Evolutionary conservation across 1,284 basidiomycete species (phyloP).

Genomic region (Mycena sp.): DNA sequence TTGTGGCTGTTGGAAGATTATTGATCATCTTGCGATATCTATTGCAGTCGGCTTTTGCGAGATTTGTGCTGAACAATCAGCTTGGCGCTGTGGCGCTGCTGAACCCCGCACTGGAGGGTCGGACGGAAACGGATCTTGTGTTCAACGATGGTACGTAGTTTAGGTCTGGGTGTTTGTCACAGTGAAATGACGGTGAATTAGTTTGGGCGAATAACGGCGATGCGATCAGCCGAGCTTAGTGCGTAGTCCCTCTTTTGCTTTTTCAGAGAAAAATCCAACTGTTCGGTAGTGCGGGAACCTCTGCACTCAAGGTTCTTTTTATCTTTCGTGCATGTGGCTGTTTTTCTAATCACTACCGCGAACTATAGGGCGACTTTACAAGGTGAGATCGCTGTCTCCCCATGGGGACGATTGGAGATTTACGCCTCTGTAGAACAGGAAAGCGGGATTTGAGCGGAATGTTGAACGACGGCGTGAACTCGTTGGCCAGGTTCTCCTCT

Average conservation of each 20-base stretch:
- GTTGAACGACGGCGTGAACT: constrained; percentile 94
- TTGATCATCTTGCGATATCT: background rate
- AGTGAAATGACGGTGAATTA: constrained; percentile 40
- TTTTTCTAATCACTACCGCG: background rate
- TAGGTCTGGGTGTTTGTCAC: background rate
- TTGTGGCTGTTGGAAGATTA: background rate
- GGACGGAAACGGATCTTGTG: constrained; percentile 75
- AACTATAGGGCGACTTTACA: constrained; percentile 87
- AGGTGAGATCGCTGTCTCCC: constrained; percentile 53
- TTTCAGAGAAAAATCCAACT: constrained; percentile 11
- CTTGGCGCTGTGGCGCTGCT: constrained; percentile 82
- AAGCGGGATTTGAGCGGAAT: constrained; percentile 92
- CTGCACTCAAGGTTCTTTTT: constrained; percentile 81
- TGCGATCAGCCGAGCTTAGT: constrained; percentile 89
- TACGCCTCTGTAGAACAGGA: constrained; percentile 71
- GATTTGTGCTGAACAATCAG: constrained; percentile 84
- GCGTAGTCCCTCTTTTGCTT: constrained; percentile 42
- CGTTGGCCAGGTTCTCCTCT: constrained; percentile 72
- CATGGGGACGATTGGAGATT: constrained; percentile 18
- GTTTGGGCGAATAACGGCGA: constrained; percentile 98
- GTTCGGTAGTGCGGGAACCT: constrained; percentile 78
- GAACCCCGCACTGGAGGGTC: constrained; percentile 58
- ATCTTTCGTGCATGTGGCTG: constrained; percentile 1
- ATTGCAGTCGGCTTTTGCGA: constrained; percentile 86
- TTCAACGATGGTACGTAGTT: constrained; percentile 81